Conservation (phyloP, 164 flowering plant species). For the Akebia trifoliata region DNA sequence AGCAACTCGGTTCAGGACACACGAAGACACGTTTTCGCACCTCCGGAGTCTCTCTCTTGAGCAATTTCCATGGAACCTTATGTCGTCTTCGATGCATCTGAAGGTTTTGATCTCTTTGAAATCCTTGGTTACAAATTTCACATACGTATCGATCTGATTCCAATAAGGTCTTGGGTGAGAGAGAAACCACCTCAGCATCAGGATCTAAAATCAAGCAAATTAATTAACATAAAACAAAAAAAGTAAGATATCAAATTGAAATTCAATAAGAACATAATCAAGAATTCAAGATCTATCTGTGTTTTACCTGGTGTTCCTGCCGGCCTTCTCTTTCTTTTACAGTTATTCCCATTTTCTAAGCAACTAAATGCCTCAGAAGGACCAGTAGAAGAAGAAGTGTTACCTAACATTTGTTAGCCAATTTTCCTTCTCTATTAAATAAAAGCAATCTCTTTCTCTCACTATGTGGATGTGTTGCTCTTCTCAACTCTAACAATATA, state of each 20-base stretch:
- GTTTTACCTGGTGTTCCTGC: conserved; percentile 77
- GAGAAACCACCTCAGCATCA: conserved; percentile 92
- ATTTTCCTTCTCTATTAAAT: no score
- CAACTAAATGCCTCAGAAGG: conserved; percentile 39
- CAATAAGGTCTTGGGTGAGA: conserved; percentile 79
- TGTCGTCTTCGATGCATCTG: conserved; percentile 96
- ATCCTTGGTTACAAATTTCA: conserved; percentile 98
- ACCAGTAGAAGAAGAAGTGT: conserved; percentile 21
- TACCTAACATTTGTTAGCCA: no score
- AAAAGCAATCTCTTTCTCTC: no score
- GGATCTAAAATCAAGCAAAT: conserved; percentile 50
- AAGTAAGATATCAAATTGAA: background rate
- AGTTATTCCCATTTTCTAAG: conserved; percentile 39
- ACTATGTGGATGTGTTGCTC: no score
- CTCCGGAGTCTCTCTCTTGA: conserved; percentile 76
- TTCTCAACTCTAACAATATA: no score
- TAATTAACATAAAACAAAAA: background rate
- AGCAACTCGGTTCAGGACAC: conserved; percentile 91
- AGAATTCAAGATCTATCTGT: no score
- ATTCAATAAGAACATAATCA: background rate
- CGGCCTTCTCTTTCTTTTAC: conserved; percentile 62
- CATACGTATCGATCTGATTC: conserved; percentile 95
- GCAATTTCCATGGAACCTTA: conserved; percentile 96
- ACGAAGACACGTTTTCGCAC: conserved; percentile 82
- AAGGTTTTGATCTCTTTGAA: conserved; percentile 90